Evolutionary conservation across 768 basidiomycete genomes (phyloP), one percentile per base, ranked within the genome.

Genomic region (Collybia sp.): DNA sequence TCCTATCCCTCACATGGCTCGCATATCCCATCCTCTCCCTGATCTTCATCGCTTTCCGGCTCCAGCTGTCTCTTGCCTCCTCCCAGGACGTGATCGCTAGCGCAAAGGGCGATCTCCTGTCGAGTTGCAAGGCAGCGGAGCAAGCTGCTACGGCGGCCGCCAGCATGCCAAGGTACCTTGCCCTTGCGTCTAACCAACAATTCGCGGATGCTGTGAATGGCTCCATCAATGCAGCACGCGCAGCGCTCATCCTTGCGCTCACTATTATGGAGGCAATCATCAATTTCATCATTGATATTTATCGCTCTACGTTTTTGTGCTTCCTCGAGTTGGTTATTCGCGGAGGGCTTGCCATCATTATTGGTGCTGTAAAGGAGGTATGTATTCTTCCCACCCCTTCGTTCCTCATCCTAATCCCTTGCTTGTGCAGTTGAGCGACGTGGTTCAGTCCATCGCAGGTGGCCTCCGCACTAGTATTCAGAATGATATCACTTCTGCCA

Each of bases 251-350:
- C 31, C 67, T 90, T 34, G 67, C 89, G 2, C 69, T 97, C 46
- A 95, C 88, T 0, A 71, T 83, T 32, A 85, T 95, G 80, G 91
- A 96, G 60, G 82, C 75, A 1, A 77, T 94, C 57, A 84, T 93
- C 66, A 92, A 89, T 57, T 97, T 98, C 64, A 78, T 96, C 52
- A 79, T 98, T 53, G 87, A 92, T 65, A 80, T 85, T 39, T 98
- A 96, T 60, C 85, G 93, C 34, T 94, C 93, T 2, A 88, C 94
- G 2, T 84, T 95, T 58, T 75, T 99, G 43, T 99, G 95, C 63
- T 93, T 96, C 54, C 69, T 96, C 52, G 93, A 98, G 64, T 75
- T 98, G 37, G 82, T 89, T 17, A 81, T 99, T 9, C 76, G 83
- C 20, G 93, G 93, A 13, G 85, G 78, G 5, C 71, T 99, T 43